Base-by-base conservation (phyloP, 495 filamentous ascomycete species). In the Neurospora sp. region DNA sequence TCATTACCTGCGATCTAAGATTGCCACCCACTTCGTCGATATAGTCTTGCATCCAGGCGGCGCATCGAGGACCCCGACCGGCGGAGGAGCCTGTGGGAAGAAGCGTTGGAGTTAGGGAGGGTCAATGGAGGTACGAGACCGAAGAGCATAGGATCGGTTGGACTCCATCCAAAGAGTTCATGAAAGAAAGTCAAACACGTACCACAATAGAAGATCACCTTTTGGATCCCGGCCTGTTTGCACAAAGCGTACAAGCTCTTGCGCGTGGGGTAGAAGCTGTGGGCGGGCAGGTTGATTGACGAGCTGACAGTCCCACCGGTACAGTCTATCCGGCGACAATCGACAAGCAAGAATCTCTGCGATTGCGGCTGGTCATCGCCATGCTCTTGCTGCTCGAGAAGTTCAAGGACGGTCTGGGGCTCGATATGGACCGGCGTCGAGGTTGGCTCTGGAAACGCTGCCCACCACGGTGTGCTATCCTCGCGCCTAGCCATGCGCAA, bases 171-270 rank as follows among this genome's bases (percentile, higher is more conserved):
- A 4, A 23, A 23, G 46, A 54, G 46, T 54, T n/a, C 20, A 27
- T 14, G 20, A 27, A 11, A 54, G 20, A 62, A 62, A 35, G 41
- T 9, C 23, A 39, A 38, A 69, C 5, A 81, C 82, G 71, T 73
- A 84, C 84, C 84, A 73, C 85, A 87, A 78, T 86, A 87, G 46
- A 86, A 86, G 8, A 85, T 80, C 5, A 87, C 79, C 73, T 76
- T 81, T 75, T 82, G 81, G 38, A 86, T 79, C 16, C 83, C 83
- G 6, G 81, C 83, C 73, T 81, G 78, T 71, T 78, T 83, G 75
- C 81, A 85, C 62, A 85, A 74, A 23, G 78, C 74, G 72, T 85
- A 83, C 27, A 86, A 74, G 16, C 73, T 77, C 20, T 72, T 76
- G 20, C 83, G 72, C 70, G 83, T 84, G 72, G 77, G 76, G 71